These are phyloP conservation scores for Solanum chilense DNA, from an alignment of 257 asterid species.

Conservation along the genomic window DNA sequence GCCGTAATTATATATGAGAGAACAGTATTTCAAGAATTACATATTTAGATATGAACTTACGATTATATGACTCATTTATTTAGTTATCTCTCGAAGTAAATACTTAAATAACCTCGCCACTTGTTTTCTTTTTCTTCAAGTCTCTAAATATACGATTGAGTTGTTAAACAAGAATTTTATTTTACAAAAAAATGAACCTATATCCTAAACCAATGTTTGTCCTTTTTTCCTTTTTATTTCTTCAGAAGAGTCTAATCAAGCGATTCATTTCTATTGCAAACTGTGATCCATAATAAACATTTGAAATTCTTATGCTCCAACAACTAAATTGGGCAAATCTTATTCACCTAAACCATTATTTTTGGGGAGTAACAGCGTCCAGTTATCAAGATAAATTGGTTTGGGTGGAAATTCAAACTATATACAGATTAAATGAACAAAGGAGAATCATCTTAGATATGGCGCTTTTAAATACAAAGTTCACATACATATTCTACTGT, in stretches of 20 bases:
- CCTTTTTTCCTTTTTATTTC: background rate
- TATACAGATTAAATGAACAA: background rate
- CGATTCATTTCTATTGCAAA: background rate
- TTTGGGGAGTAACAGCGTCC: background rate
- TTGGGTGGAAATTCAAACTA: background rate
- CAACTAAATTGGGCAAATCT: background rate
- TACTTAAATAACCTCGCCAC: background rate
- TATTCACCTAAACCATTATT: background rate
- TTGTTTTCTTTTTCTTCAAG: background rate
- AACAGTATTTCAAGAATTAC: too few species aligned
- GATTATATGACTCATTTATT: too few species aligned
- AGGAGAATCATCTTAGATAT: background rate
- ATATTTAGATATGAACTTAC: too few species aligned
- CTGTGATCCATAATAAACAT: background rate
- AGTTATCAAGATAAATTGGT: background rate
- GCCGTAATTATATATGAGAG: too few species aligned
- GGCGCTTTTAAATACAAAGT: background rate
- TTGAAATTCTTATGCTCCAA: background rate
- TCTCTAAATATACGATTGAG: background rate
- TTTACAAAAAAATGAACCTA: background rate
- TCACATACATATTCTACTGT: background rate
- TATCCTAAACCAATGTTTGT: background rate
- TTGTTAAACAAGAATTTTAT: background rate
- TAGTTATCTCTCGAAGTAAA: background rate
- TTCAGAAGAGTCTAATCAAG: background rate